phyloP scores from a whole-genome alignment of 2,329 filamentous ascomycete genomes.

The Aspergillus neoniger region DNA sequence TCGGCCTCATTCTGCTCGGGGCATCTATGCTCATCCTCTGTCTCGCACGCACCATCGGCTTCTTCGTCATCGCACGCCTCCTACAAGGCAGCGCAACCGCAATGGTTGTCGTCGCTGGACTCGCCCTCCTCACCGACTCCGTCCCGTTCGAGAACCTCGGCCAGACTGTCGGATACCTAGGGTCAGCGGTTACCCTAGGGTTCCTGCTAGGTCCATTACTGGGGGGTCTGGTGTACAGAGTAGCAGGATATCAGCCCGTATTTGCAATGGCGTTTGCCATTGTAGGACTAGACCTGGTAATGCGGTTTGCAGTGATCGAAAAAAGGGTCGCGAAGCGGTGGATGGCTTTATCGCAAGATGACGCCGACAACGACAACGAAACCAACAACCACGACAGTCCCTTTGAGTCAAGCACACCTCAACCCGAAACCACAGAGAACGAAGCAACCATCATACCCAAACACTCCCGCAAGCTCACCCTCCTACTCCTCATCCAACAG shows the following conservation, averaged over 20 bases:
- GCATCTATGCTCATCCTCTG: conserved; percentile 59
- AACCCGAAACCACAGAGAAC: neutral
- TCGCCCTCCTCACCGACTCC: conserved; percentile 62
- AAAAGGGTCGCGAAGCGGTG: conserved; percentile 56
- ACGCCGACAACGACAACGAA: conserved; percentile 39
- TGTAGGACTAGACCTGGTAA: conserved; percentile 59
- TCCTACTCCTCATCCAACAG: conserved; percentile 32
- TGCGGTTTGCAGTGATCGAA: conserved; percentile 64
- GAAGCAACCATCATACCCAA: neutral
- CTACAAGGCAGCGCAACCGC: conserved; percentile 61
- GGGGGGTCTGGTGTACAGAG: conserved; percentile 62
- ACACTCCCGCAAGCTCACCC: neutral
- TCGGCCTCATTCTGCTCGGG: conserved; percentile 55
- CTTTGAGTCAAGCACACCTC: neutral
- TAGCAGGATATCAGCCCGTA: conserved; percentile 60
- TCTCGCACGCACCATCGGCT: conserved; percentile 50
- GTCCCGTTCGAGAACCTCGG: conserved; percentile 60
- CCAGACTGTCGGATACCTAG: conserved; percentile 61
- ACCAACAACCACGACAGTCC: neutral
- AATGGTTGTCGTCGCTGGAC: conserved; percentile 61
- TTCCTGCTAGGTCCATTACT: conserved; percentile 59
- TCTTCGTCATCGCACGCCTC: conserved; percentile 55
- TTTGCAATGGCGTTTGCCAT: conserved; percentile 59
- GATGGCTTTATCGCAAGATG: conserved; percentile 20
- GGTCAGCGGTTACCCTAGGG: conserved; percentile 60